Conservation (phyloP, 345 rosid genomes). For the Lepidium aucheri region DNA sequence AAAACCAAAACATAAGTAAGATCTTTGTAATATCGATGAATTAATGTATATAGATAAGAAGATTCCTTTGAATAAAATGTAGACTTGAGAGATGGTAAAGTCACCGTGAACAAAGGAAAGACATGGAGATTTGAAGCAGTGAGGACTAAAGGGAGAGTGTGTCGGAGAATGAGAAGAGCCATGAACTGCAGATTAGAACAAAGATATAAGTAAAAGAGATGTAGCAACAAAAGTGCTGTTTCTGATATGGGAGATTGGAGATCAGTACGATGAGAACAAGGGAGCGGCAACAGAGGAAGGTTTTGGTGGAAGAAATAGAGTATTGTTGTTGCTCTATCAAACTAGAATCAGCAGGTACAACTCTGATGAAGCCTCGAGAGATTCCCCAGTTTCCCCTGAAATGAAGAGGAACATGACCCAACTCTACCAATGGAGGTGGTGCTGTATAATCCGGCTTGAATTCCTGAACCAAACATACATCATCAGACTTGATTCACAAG, state of each 20-base stretch:
- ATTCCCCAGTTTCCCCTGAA: slow-evolving; percentile 89
- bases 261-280: slow-evolving; percentile 53
- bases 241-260: neutral
- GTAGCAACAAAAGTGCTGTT: neutral
- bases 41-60: neutral
- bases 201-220: neutral
- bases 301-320: slow-evolving; percentile 46
- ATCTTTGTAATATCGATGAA: too few relatives aligned
- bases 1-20: neutral
- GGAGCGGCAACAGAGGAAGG: slow-evolving; percentile 47
- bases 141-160: slow-evolving; percentile 61
- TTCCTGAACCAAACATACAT: slow-evolving; percentile 35
- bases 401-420: slow-evolving; percentile 66
- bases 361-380: slow-evolving; percentile 49
- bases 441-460: slow-evolving; percentile 84
- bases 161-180: slow-evolving; percentile 70
- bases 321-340: slow-evolving; percentile 47
- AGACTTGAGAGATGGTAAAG: neutral
- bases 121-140: slow-evolving; percentile 35
- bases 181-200: slow-evolving; percentile 48
- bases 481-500: neutral
- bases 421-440: slow-evolving; percentile 65
- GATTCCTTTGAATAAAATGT: neutral
- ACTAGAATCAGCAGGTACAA: slow-evolving; percentile 59
- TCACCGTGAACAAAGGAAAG: slow-evolving; percentile 51